Evolutionary conservation across 345 rosid species (phyloP).

Genomic region (Draba incana): DNA sequence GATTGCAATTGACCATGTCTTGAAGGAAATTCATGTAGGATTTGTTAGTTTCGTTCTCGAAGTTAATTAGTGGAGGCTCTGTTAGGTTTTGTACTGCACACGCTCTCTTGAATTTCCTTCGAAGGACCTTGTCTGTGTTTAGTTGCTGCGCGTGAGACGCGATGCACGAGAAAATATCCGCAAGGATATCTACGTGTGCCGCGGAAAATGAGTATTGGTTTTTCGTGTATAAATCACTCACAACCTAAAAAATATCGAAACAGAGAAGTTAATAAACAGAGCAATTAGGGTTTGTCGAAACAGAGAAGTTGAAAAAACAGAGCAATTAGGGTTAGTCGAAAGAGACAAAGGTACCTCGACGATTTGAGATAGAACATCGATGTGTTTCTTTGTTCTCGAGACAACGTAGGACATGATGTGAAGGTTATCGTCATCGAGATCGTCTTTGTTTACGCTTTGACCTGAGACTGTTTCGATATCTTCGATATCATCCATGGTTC

Average conservation of each 20-base stretch:
- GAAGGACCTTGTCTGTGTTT: conserved; percentile 50
- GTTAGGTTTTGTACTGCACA: conserved; percentile 73
- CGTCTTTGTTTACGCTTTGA: conserved; percentile 55
- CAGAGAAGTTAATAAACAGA: conserved; percentile 26
- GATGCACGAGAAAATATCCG: conserved; percentile 61
- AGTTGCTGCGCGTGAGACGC: conserved; percentile 74
- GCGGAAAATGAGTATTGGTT: conserved; percentile 54
- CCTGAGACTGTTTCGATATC: conserved; percentile 67
- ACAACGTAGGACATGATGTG: conserved; percentile 76
- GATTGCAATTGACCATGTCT: conserved; percentile 50
- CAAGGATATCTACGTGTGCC: conserved; percentile 50
- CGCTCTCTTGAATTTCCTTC: conserved; percentile 72
- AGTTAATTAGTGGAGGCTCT: conserved; percentile 79
- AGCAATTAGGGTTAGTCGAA: not conserved
- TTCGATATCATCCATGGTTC: conserved; percentile 68
- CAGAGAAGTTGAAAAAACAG: too few species aligned
- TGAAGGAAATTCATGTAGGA: conserved; percentile 68
- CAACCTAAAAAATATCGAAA: conserved; percentile 54
- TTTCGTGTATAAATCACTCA: conserved; percentile 55
- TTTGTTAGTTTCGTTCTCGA: conserved; percentile 82
- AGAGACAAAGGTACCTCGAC: conserved; percentile 58
- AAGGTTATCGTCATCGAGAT: conserved; percentile 71
- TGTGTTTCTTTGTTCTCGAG: conserved; percentile 87
- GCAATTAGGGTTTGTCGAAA: not conserved
- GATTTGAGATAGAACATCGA: conserved; percentile 70